These are phyloP conservation scores for Candida vartiovaarae DNA, from an alignment of 805 yeast species.

Conservation along the genomic window DNA sequence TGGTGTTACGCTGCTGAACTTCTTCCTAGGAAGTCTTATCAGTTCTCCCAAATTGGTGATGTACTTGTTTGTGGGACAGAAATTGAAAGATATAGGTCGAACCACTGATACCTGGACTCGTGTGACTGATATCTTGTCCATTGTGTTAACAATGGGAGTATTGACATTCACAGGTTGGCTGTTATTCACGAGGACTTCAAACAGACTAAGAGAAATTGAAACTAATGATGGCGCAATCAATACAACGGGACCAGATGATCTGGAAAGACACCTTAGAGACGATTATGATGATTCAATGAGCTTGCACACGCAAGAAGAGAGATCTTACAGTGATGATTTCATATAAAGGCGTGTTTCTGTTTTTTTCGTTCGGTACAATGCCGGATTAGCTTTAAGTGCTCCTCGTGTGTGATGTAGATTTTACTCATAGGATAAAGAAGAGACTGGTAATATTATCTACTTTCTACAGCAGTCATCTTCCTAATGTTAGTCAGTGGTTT, in stretches of 20 bases:
- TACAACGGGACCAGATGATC: constrained; percentile 10
- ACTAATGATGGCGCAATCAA: constrained; percentile 7
- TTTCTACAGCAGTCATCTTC: no score
- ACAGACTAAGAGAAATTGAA: constrained; percentile 28
- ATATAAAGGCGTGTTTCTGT: background rate
- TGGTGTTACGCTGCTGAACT: constrained; percentile 54
- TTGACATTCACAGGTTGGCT: constrained; percentile 57
- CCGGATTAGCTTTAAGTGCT: background rate
- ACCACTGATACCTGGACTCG: constrained; percentile 42
- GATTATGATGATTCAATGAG: constrained; percentile 11
- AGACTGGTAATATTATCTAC: no score
- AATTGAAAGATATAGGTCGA: constrained; percentile 63
- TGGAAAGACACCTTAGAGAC: constrained; percentile 12
- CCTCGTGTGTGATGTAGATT: no score
- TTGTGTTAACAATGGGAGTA: constrained; percentile 47
- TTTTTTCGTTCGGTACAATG: background rate
- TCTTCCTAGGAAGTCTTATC: constrained; percentile 60
- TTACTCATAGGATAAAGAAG: no score
- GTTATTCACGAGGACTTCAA: constrained; percentile 48
- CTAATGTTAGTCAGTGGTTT: no score
- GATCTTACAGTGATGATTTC: background rate
- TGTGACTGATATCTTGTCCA: constrained; percentile 56
- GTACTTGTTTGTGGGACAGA: constrained; percentile 71
- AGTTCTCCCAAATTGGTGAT: constrained; percentile 80
- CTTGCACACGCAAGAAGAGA: constrained; percentile 10